Evolutionary conservation across 768 basidiomycete genomes (phyloP), one percentile per base, ranked within the genome.

Genomic region (Tylopilus plumbeoviolaceoides): DNA sequence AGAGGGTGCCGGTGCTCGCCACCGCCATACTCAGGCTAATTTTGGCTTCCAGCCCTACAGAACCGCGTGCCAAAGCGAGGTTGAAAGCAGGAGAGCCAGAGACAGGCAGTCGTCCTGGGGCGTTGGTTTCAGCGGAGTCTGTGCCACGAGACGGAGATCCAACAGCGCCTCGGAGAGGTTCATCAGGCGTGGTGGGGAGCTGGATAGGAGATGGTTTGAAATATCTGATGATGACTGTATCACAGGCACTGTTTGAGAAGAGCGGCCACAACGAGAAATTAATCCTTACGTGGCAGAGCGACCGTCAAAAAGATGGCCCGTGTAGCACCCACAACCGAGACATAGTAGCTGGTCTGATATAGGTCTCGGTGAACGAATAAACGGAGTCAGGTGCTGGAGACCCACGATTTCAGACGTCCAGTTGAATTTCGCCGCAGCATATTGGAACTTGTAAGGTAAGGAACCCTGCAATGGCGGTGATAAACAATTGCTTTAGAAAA

Each of bases 341-440:
- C 60, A 72, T 77, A 89, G 61, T 89, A 89, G n/a, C 87, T 87
- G n/a, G 84, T 64, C 88, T 89, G 50, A 25, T 43, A 27, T 12
- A 40, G 5, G 10, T 40, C 17, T 49, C 47, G 54, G 44, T 25
- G 21, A 30, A 44, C 0, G 18, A 38, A n/a, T 38, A 25, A 42
- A 54, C n/a, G 20, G 17, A 21, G 20, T 36, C 31, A 18, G 18
- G 9, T 50, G 21, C 11, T n/a, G 28, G 41, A 33, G 5, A 62
- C 78, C 33, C 57, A 87, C 86, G 50, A 68, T 73, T 71, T 87
- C 84, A 20, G 88, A 74, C 25, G 69, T 76, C 89, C 88, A 91
- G 4, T 76, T 73, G 64, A 87, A 91, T 4, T 71, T 74, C 0
- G 74, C 68, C 9, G 78, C 73, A 2, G 82, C 80, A 65, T 85